Conservation (phyloP, 139 green algal species). For the Chlorella sp. region DNA sequence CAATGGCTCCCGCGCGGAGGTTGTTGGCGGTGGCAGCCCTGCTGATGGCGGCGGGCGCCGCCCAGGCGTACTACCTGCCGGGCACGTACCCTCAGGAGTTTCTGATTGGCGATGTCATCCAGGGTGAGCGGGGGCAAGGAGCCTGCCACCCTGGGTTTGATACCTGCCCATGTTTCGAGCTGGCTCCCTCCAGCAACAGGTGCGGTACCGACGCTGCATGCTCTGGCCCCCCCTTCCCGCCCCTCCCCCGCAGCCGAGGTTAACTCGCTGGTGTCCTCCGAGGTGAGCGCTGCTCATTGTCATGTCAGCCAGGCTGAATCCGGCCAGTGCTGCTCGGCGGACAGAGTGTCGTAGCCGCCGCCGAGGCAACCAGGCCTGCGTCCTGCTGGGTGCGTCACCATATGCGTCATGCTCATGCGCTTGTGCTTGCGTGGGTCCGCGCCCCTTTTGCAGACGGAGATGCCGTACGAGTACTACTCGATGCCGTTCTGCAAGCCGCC, state of each 20-base stretch:
- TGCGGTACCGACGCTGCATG: no score
- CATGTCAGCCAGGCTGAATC: not conserved
- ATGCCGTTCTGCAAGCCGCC: constrained; percentile 93
- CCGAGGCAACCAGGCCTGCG: no score
- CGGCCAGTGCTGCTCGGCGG: not conserved
- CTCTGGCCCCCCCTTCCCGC: not conserved
- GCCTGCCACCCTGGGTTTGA: not conserved
- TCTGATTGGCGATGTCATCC: constrained; percentile 49
- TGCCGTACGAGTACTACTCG: constrained; percentile 95
- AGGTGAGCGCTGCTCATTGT: constrained; percentile 50
- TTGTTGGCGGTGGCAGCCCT: no score
- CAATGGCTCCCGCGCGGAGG: no score
- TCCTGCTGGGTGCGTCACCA: no score
- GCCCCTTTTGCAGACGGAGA: constrained; percentile 67
- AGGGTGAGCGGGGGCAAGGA: constrained; percentile 49
- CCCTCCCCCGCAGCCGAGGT: constrained; percentile 60
- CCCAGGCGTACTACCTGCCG: constrained; percentile 63
- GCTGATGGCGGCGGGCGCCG: not conserved
- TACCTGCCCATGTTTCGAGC: no score
- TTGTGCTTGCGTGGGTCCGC: no score
- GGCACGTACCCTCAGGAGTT: constrained; percentile 85
- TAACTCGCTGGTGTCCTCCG: constrained; percentile 89
- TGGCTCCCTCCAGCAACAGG: no score
- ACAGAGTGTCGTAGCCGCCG: not conserved
- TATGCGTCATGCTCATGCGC: no score